Percentiles rank a stretch among this genome's conserved stretches.
These are phyloP conservation scores for Paraphaeosphaeria minitans DNA, from an alignment of 2,329 filamentous ascomycete genomes.

Conservation along the genomic window DNA sequence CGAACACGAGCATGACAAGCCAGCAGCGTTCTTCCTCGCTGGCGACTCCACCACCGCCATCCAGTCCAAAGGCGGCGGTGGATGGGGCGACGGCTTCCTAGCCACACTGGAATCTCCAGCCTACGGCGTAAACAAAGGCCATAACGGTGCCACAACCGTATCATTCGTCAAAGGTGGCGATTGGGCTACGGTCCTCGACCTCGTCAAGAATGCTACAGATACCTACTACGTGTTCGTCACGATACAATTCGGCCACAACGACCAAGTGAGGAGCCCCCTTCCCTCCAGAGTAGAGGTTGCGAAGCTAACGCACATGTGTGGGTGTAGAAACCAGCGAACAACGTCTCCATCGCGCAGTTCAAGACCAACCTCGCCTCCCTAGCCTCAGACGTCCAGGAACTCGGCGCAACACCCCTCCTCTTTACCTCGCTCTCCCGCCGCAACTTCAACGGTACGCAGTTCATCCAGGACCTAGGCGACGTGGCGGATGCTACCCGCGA, in stretches of 20 bases:
- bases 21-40: constrained; percentile 39
- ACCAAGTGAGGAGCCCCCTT: constrained; percentile 46
- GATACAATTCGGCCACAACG: constrained; percentile 66
- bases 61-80: constrained; percentile 28
- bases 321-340: constrained; percentile 41
- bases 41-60: constrained; percentile 46
- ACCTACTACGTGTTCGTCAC: constrained; percentile 57
- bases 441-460: constrained; percentile 48
- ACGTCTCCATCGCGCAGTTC: constrained; percentile 54
- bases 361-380: constrained; percentile 56
- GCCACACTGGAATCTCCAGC: constrained; percentile 54
- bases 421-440: constrained; percentile 61
- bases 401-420: constrained; percentile 50
- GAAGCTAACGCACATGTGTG: constrained; percentile 36
- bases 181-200: constrained; percentile 57
- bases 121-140: constrained; percentile 60
- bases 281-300: too few relatives aligned
- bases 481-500: constrained; percentile 49
- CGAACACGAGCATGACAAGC: constrained; percentile 3
- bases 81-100: constrained; percentile 64
- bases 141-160: constrained; percentile 59
- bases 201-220: constrained; percentile 43
- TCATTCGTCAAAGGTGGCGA: constrained; percentile 58
- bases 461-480: constrained; percentile 54
- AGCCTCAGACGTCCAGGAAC: constrained; percentile 37